These are phyloP conservation scores for Fonsecaea nubica DNA, from an alignment of 2,329 filamentous ascomycete species.

Conservation along the genomic window DNA sequence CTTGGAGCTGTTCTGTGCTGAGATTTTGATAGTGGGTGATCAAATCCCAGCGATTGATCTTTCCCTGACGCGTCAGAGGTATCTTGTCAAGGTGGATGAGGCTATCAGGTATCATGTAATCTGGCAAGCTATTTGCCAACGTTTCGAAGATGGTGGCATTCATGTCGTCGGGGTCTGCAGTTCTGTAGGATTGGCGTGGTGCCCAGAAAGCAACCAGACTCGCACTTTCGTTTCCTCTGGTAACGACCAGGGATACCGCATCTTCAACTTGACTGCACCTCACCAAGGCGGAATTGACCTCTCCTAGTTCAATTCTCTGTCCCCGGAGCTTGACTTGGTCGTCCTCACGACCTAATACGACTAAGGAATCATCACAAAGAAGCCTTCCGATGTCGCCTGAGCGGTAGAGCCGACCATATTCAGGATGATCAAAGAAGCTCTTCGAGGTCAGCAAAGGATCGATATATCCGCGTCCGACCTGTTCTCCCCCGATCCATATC, in stretches of 20 bases:
- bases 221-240: constrained; percentile 48
- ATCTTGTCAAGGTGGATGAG: constrained; percentile 73
- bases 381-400: constrained; percentile 83
- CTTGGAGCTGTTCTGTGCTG: constrained; percentile 53
- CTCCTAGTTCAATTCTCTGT: constrained; percentile 77
- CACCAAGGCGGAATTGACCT: constrained; percentile 71
- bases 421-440: constrained; percentile 73
- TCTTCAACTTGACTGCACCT: constrained; percentile 61
- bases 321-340: constrained; percentile 83
- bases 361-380: constrained; percentile 75
- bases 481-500: constrained; percentile 83
- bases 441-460: constrained; percentile 65
- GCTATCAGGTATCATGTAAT: constrained; percentile 80
- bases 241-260: constrained; percentile 68
- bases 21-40: constrained; percentile 57
- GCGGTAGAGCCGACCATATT: constrained; percentile 76
- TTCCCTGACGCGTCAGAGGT: constrained; percentile 76
- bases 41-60: constrained; percentile 69
- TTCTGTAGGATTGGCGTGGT: constrained; percentile 15
- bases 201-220: constrained; percentile 75
- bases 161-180: not conserved
- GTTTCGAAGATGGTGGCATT: constrained; percentile 58
- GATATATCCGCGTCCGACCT: constrained; percentile 77
- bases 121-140: constrained; percentile 65
- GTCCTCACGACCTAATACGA: constrained; percentile 75